Evolutionary conservation across 2,329 filamentous ascomycete species (phyloP).

Genomic region (Colletotrichum destructivum): DNA sequence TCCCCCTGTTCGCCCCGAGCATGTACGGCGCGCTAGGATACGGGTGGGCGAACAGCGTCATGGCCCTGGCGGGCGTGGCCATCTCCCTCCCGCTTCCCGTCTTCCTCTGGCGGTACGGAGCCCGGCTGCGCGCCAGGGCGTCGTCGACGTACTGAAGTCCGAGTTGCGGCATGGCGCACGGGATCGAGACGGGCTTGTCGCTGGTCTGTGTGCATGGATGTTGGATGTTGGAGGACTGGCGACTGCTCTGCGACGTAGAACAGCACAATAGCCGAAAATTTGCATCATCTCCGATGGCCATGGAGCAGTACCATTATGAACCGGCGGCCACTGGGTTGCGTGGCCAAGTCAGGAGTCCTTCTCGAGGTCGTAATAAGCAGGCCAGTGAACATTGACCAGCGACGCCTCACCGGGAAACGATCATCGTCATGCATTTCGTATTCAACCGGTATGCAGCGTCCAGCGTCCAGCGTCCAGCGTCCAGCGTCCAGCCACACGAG

Average conservation of each 20-base stretch:
- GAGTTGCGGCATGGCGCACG: background rate
- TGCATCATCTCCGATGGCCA: too few species aligned
- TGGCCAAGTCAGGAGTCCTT: too few species aligned
- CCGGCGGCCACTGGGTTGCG: too few species aligned
- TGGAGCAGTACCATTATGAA: background rate
- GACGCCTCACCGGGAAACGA: background rate
- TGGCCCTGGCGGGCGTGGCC: constrained; percentile 57
- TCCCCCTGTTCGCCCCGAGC: constrained; percentile 64
- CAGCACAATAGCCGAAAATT: too few species aligned
- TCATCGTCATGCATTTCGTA: background rate
- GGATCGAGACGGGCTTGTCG: background rate
- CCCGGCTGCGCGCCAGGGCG: constrained; percentile 48
- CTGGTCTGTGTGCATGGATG: background rate
- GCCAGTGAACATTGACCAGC: background rate
- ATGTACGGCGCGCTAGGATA: constrained; percentile 56
- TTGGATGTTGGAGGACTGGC: background rate
- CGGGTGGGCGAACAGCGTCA: constrained; percentile 56
- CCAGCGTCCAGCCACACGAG: background rate
- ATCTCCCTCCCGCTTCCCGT: constrained; percentile 54
- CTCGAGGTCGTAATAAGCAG: too few species aligned
- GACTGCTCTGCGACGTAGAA: too few species aligned
- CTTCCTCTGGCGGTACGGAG: constrained; percentile 58
- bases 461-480: too few species aligned
- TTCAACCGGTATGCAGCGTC: background rate
- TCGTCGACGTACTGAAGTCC: constrained; percentile 21